Evolutionary conservation across 2,329 filamentous ascomycete species (phyloP).

Genomic region (Colletotrichum sp.): DNA sequence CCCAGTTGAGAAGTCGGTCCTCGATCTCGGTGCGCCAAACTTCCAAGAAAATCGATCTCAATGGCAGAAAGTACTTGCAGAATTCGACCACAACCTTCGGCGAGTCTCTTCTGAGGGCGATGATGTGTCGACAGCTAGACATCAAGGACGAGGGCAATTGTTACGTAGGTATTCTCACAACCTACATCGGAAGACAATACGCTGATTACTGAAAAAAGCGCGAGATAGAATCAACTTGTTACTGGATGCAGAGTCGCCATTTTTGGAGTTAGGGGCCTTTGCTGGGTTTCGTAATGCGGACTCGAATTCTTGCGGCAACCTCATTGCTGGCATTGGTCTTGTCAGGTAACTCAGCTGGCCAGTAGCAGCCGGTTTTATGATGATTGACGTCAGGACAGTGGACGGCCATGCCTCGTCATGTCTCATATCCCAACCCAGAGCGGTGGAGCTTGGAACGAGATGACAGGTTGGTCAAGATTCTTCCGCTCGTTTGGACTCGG

Average conservation of each 20-base stretch:
- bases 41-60: background rate
- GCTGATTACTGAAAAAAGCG: background rate
- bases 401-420: background rate
- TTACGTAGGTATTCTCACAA: background rate
- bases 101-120: background rate
- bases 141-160: background rate
- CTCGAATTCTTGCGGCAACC: background rate
- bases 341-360: background rate
- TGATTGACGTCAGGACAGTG: background rate
- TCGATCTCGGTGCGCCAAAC: background rate
- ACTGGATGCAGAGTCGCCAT: background rate
- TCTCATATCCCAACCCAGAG: background rate
- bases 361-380: background rate
- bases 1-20: background rate
- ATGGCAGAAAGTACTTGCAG: background rate
- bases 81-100: background rate
- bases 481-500: rapidly evolving
- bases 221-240: background rate
- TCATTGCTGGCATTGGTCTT: background rate
- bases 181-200: background rate
- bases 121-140: background rate
- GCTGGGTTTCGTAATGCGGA: background rate
- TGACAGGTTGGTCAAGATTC: background rate
- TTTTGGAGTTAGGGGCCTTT: background rate
- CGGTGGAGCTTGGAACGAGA: background rate